Evolutionary conservation across 129 eudicot genomes (phyloP).

Genomic region (Pseudognaphalium luteoalbum): DNA sequence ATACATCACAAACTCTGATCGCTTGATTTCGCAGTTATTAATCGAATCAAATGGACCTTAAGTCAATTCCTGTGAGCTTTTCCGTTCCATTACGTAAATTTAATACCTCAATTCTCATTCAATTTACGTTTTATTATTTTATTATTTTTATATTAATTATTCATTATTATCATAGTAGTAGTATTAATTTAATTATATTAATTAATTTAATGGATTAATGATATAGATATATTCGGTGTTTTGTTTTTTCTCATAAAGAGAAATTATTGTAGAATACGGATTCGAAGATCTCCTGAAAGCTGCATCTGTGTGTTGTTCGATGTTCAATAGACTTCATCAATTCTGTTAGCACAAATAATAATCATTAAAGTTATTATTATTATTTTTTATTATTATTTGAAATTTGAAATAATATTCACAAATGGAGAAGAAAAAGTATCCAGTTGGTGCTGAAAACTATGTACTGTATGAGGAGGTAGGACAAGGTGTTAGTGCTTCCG

Average conservation of each 20-base stretch:
- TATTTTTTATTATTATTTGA: constrained; percentile 11
- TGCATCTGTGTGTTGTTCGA: constrained; percentile 40
- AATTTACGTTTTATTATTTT: neutral
- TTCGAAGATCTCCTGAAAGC: constrained; percentile 33
- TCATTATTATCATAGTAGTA: too few species aligned
- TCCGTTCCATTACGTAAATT: neutral
- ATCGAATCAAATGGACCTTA: constrained; percentile 21
- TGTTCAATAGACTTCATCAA: constrained; percentile 33
- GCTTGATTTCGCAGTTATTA: constrained; percentile 33
- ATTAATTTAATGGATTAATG: neutral
- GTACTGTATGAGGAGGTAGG: constrained; percentile 83
- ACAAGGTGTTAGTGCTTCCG: constrained; percentile 88
- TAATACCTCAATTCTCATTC: neutral
- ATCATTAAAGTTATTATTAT: neutral
- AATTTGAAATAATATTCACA: constrained; percentile 9
- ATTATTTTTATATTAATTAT: neutral
- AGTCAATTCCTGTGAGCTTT: constrained; percentile 32
- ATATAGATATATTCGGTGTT: constrained; percentile 2
- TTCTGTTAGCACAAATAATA: neutral
- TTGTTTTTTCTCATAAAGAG: constrained; percentile 24
- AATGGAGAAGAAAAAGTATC: constrained; percentile 85
- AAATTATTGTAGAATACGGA: constrained; percentile 32
- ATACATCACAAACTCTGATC: constrained; percentile 10
- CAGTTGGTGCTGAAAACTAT: constrained; percentile 74
- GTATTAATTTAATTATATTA: neutral